Evolutionary conservation across 805 yeast genomes (phyloP).

Genomic region (Metschnikowia arizonensis): DNA sequence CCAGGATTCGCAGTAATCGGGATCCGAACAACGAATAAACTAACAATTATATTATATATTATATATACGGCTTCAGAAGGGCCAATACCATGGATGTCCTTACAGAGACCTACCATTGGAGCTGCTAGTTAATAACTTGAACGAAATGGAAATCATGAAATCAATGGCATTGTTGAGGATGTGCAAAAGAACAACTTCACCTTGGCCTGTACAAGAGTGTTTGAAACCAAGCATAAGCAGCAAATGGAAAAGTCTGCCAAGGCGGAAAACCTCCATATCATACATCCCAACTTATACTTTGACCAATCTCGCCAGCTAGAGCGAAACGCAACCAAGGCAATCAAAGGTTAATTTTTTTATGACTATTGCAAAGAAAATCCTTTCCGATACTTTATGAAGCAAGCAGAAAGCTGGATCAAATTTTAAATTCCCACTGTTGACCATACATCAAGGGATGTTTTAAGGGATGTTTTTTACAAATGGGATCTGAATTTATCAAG

Average conservation of each 20-base stretch:
- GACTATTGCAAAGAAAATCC: not conserved
- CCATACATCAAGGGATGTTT: too few species aligned
- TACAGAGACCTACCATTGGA: conserved; percentile 74
- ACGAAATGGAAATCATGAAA: conserved; percentile 58
- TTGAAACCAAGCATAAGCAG: conserved; percentile 62
- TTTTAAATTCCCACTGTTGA: too few species aligned
- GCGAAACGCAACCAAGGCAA: conserved; percentile 17
- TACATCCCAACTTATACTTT: conserved; percentile 86
- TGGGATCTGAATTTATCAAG: too few species aligned
- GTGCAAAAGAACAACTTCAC: conserved; percentile 70
- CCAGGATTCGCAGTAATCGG: too few species aligned
- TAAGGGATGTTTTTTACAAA: too few species aligned
- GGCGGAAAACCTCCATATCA: conserved; percentile 57
- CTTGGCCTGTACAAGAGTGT: conserved; percentile 84
- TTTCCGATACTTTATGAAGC: too few species aligned
- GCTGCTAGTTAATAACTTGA: conserved; percentile 51
- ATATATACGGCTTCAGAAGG: conserved; percentile 57
- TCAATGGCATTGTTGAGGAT: conserved; percentile 62
- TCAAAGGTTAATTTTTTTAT: not conserved
- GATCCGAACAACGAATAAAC: too few species aligned
- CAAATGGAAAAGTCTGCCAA: conserved; percentile 37
- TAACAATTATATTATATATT: too few species aligned
- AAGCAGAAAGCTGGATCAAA: too few species aligned
- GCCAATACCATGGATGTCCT: conserved; percentile 90
- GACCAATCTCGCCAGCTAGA: conserved; percentile 66